phyloP scores from a whole-genome alignment of 768 basidiomycete species.

The Rhodotorula kratochvilovae region DNA sequence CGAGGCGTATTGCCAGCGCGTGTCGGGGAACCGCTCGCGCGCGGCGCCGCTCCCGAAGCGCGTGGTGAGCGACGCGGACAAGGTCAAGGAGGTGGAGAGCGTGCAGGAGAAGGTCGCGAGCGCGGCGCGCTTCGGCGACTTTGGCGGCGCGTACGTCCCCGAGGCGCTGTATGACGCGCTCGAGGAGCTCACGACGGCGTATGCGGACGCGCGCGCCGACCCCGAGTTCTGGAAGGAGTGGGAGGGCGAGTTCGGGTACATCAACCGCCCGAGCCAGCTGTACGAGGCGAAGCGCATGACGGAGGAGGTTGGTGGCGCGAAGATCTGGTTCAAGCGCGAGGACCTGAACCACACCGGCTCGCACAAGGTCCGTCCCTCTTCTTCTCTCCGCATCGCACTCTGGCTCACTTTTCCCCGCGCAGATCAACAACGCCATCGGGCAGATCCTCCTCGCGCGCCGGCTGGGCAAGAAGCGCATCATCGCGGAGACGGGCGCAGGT shows the following conservation, averaged over 20 bases:
- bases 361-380: slow-evolving; percentile 58
- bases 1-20: slow-evolving; percentile 41
- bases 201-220: slow-evolving; percentile 77
- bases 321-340: slow-evolving; percentile 96
- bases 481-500: slow-evolving; percentile 97
- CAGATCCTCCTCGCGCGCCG: slow-evolving; percentile 90
- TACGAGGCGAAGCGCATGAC: slow-evolving; percentile 90
- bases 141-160: slow-evolving; percentile 96
- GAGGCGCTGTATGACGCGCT: slow-evolving; percentile 92
- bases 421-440: slow-evolving; percentile 95
- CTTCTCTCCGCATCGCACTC: too few relatives aligned
- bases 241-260: slow-evolving; percentile 79
- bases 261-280: slow-evolving; percentile 85
- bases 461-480: slow-evolving; percentile 91
- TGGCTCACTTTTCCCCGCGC: slow-evolving; percentile 44
- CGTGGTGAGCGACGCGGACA: slow-evolving; percentile 9
- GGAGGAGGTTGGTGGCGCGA: slow-evolving; percentile 82
- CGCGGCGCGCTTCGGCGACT: slow-evolving; percentile 77
- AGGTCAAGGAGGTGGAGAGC: slow-evolving; percentile 13
- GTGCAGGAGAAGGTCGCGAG: slow-evolving; percentile 36
- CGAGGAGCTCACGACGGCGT: slow-evolving; percentile 79
- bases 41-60: slow-evolving; percentile 18
- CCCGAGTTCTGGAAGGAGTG: slow-evolving; percentile 91
- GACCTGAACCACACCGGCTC: slow-evolving; percentile 97
- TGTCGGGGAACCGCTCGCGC: slow-evolving; percentile 30